A percentile compares a stretch with the other conserved stretches of the same genome.
phyloP scores from a whole-genome alignment of 345 rosid species.

The Salix exigua region DNA sequence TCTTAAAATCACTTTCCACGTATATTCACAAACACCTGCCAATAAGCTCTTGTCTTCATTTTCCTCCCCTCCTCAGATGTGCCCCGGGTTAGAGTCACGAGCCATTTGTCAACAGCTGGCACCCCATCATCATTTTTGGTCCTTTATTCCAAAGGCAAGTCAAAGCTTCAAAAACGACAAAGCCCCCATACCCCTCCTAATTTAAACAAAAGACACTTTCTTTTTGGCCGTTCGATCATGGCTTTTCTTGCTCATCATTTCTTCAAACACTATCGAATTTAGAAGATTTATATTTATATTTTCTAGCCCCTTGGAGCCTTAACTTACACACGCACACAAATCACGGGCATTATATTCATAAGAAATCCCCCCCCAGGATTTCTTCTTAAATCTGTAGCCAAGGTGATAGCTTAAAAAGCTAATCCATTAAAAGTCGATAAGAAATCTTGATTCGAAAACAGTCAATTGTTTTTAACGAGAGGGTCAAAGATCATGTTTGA shows the following conservation, averaged over 20 bases:
- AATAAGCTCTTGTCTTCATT: too few relatives aligned
- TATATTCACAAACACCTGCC: too few relatives aligned
- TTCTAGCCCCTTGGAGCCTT: not conserved
- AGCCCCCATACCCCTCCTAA: not conserved
- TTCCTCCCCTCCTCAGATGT: too few relatives aligned
- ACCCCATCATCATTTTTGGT: not conserved
- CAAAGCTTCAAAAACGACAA: not conserved
- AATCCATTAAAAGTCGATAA: not conserved
- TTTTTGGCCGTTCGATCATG: not conserved
- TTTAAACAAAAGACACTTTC: not conserved
- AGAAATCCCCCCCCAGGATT: not conserved
- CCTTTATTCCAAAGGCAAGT: not conserved
- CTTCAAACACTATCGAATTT: not conserved
- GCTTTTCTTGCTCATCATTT: not conserved
- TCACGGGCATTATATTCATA: not conserved
- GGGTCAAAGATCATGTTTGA: not conserved
- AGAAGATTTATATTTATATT: too few relatives aligned
- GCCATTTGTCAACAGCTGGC: conserved; percentile 7
- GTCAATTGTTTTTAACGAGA: too few relatives aligned
- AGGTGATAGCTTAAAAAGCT: too few relatives aligned
- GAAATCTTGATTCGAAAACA: not conserved
- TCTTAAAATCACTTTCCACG: too few relatives aligned
- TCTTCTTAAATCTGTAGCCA: not conserved
- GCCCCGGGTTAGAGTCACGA: not conserved
- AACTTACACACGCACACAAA: not conserved